These are phyloP conservation scores for Paracamarosporium sp. DNA, from an alignment of 2,329 filamentous ascomycete species.

Conservation along the genomic window DNA sequence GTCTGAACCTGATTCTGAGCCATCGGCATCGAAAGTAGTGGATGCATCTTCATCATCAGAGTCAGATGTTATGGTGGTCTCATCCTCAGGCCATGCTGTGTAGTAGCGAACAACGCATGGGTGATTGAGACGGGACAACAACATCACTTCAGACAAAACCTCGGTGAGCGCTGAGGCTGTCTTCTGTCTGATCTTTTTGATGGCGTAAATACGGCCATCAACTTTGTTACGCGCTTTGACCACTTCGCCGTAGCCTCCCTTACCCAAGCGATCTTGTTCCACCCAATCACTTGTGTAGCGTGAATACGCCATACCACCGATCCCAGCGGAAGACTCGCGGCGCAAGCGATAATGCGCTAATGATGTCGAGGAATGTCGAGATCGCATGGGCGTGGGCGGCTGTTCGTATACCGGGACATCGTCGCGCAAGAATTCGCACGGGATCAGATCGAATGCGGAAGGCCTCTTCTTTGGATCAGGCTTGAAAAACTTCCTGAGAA, in stretches of 20 bases:
- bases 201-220: constrained; percentile 90
- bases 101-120: constrained; percentile 90
- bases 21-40: constrained; percentile 33
- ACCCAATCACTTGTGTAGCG: constrained; percentile 90
- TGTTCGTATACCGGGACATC: constrained; percentile 53
- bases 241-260: constrained; percentile 94
- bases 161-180: constrained; percentile 78
- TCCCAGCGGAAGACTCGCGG: constrained; percentile 43
- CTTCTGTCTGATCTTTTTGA: constrained; percentile 92
- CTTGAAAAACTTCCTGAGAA: constrained; percentile 85
- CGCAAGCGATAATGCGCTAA: constrained; percentile 39
- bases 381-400: constrained; percentile 41
- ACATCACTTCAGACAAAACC: constrained; percentile 81
- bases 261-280: constrained; percentile 86
- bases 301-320: constrained; percentile 58
- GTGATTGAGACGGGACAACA: constrained; percentile 92
- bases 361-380: constrained; percentile 46
- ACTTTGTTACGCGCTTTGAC: constrained; percentile 94
- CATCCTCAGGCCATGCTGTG: constrained; percentile 90
- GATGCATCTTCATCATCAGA: constrained; percentile 41
- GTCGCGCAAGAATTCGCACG: constrained; percentile 62
- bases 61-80: constrained; percentile 52
- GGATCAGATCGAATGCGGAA: constrained; percentile 76
- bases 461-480: constrained; percentile 83
- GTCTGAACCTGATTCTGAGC: constrained; percentile 33